Evolutionary conservation across 768 basidiomycete genomes (phyloP).

Genomic region (Phanerochaete sordida): DNA sequence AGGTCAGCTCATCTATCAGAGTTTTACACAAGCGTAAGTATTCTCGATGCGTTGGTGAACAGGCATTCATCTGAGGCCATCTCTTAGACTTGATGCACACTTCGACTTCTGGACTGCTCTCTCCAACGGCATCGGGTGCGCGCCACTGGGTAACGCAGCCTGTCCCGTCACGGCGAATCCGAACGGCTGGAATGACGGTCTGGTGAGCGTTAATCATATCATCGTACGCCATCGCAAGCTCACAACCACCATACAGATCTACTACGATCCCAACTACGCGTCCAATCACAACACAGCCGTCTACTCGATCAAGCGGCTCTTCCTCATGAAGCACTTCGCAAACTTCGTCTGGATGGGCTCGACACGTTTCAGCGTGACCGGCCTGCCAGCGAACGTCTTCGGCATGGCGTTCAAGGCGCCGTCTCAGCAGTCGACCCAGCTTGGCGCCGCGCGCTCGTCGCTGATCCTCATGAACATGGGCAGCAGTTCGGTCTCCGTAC

Average conservation of each 20-base stretch:
- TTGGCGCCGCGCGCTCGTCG: background rate
- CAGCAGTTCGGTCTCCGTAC: background rate
- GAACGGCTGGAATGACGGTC: conserved; percentile 39
- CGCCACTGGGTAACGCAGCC: conserved; percentile 29
- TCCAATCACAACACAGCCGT: conserved; percentile 15
- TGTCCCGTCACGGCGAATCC: conserved; percentile 36
- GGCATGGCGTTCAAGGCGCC: background rate
- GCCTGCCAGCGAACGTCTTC: background rate
- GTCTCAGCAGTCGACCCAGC: background rate
- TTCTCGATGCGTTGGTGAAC: background rate
- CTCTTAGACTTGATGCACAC: conserved; percentile 5
- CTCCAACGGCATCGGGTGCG: conserved; percentile 35
- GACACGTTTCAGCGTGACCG: background rate
- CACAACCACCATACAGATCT: conserved; percentile 26
- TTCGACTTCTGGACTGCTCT: conserved; percentile 15
- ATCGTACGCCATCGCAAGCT: background rate
- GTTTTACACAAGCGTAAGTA: conserved; percentile 18
- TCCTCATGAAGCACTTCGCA: conserved; percentile 22
- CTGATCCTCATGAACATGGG: background rate
- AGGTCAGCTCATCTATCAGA: conserved; percentile 18
- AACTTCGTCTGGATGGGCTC: conserved; percentile 3
- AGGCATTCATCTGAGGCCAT: background rate
- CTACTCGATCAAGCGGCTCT: conserved; percentile 21
- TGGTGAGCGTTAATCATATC: background rate
- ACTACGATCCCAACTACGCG: conserved; percentile 37